Conservation (phyloP, 495 filamentous ascomycete genomes). For the Hypoxylon trugodes region DNA sequence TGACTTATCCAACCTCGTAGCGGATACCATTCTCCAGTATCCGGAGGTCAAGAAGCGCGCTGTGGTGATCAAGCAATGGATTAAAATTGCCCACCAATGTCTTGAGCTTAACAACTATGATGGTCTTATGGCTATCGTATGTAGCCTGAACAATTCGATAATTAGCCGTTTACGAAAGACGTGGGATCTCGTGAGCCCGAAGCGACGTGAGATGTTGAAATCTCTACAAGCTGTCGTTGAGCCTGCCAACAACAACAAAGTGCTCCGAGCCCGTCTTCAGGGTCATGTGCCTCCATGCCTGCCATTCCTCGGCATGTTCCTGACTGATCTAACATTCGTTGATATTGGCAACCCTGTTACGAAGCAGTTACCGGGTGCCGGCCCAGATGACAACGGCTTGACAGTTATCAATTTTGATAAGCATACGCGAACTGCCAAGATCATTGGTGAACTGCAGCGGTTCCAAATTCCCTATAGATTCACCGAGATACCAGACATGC, state of each 20-base stretch:
- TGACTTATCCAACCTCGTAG: slow-evolving; percentile 89
- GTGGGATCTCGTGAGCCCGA: slow-evolving; percentile 89
- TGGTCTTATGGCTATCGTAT: slow-evolving; percentile 95
- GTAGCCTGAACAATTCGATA: slow-evolving; percentile 88
- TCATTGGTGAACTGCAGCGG: slow-evolving; percentile 93
- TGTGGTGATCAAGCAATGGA: slow-evolving; percentile 94
- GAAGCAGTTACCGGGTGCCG: slow-evolving; percentile 64
- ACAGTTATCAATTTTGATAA: slow-evolving; percentile 98
- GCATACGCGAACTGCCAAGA: slow-evolving; percentile 90
- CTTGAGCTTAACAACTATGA: slow-evolving; percentile 95
- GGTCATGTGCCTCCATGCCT: slow-evolving; percentile 91
- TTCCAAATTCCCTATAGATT: slow-evolving; percentile 97
- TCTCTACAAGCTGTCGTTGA: slow-evolving; percentile 83
- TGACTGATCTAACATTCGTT: slow-evolving; percentile 87
- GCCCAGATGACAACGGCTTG: slow-evolving; percentile 63
- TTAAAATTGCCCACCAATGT: slow-evolving; percentile 91
- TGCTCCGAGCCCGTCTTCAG: slow-evolving; percentile 87
- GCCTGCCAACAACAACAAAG: slow-evolving; percentile 87
- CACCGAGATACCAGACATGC: slow-evolving; percentile 84
- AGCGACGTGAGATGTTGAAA: slow-evolving; percentile 82
- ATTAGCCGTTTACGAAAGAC: slow-evolving; percentile 91
- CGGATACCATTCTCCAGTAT: slow-evolving; percentile 89
- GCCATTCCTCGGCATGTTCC: slow-evolving; percentile 95
- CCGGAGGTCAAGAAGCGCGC: slow-evolving; percentile 93
- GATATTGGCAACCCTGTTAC: slow-evolving; percentile 91